Base-by-base conservation (phyloP, 805 yeast species). In the Tetrapisispora iriomotensis region DNA sequence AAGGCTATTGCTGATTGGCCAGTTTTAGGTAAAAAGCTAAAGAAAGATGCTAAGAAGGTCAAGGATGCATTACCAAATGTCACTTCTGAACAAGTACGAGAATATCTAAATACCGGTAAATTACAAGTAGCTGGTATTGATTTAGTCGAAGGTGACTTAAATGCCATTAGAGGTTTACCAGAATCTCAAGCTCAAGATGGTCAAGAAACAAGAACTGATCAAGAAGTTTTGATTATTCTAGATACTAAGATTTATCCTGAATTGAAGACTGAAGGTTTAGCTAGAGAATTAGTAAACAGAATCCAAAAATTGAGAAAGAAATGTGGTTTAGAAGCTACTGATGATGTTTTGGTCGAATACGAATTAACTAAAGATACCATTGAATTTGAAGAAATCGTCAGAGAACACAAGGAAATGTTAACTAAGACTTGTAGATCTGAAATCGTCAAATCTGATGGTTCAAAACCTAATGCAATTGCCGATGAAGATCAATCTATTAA, bases 1-100 rank as follows among this genome's bases (percentile, higher is more conserved):
- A 77, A 74, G 47, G 96, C 90, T 31, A 94, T 84, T 62, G 98
- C 98, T 36, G 99, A 92, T 69, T 92, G 99, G 98, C 95, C 97
- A 42, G 85, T 87, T 17, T 74, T 92, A 51, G 99, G 99, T 68
- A 92, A 90, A 74, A 92, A 92, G 67, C 75, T 92, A 65, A 90
- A 87, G 77, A 79, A 80, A 60, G 97, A 88, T 54, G 94, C 84
- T 45, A 86, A 83, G 68, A 80, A 77, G 62, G 98, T 92, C 44
- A 94, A 90, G 73, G 94, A 80, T 56, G 97, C 94, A 14, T 73
- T 92, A 51, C 97, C 96, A 47, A 58, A 57, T 8, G 74, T 92
- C 37, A 67, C 90, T 17, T 82, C 96, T 9, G 82, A 71, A 13
- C 88, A 86, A 42, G 96, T 92, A 37, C 84, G 83, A 64, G 59